A percentile compares a stretch with the other conserved stretches of the same genome.
phyloP scores from a whole-genome alignment of 2,329 filamentous ascomycete genomes.

The Diaporthe aspalathi region DNA sequence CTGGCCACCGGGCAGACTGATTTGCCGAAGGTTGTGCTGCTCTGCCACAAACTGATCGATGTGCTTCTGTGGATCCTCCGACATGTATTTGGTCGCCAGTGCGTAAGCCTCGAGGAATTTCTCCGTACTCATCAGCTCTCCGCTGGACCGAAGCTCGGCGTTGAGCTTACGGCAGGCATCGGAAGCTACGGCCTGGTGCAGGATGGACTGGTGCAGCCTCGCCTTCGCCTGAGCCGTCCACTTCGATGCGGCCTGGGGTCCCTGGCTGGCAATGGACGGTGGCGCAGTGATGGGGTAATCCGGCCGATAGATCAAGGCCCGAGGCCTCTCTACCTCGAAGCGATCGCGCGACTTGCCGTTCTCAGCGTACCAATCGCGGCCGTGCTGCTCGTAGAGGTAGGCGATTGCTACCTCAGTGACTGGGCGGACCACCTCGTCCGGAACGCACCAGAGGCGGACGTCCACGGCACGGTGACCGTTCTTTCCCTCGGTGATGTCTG shows the following conservation, averaged over 20 bases:
- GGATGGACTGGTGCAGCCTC: neutral
- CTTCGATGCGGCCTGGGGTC: neutral
- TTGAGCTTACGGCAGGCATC: neutral
- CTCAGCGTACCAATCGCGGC: conserved; percentile 22
- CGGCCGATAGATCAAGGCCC: neutral
- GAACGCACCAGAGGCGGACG: conserved; percentile 18
- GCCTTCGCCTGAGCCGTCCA: neutral
- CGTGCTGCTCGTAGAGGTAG: conserved; percentile 1
- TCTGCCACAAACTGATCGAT: neutral
- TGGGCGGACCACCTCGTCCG: neutral
- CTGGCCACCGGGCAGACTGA: neutral
- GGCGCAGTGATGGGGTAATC: neutral
- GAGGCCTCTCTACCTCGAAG: neutral
- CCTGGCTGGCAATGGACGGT: neutral
- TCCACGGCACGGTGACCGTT: conserved; percentile 13
- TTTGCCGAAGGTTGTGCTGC: neutral
- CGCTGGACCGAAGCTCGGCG: neutral
- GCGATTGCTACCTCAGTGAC: neutral
- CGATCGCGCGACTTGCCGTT: neutral
- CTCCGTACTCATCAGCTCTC: neutral
- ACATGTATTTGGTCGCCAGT: neutral
- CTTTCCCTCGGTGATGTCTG: neutral
- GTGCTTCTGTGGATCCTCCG: neutral
- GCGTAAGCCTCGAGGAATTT: neutral
- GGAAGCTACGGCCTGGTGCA: neutral